Conservation (phyloP, 202 grass and related monocot genomes). For the Schoenoplectus triqueter region DNA sequence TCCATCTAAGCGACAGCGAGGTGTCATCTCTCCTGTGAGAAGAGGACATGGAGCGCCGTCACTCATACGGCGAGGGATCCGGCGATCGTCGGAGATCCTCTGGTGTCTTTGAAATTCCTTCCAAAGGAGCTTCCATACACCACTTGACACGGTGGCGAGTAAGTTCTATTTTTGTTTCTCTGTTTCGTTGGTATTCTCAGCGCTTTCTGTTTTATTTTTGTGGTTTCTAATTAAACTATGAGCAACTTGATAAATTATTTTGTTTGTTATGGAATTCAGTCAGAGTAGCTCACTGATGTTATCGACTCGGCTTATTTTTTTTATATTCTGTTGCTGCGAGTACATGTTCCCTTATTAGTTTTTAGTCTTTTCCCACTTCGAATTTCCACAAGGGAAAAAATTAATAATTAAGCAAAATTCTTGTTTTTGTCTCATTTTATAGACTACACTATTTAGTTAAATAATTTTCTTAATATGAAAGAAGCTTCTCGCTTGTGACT, state of each 20-base stretch:
- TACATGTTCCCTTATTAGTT: neutral
- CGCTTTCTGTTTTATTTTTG: neutral
- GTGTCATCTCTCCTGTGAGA: constrained; percentile 60
- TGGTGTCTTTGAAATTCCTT: constrained; percentile 69
- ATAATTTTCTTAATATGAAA: neutral
- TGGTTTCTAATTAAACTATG: neutral
- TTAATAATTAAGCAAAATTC: neutral
- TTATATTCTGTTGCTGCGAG: neutral
- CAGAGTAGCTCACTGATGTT: neutral
- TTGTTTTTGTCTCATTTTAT: neutral
- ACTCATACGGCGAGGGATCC: constrained; percentile 21
- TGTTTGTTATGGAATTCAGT: constrained; percentile 1
- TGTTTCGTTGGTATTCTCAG: neutral
- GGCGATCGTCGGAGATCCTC: constrained; percentile 2
- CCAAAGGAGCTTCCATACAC: constrained; percentile 66
- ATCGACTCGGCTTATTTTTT: neutral
- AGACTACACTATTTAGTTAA: neutral
- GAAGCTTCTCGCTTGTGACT: neutral
- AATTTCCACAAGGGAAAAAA: neutral
- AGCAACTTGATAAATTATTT: neutral
- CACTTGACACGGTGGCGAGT: constrained; percentile 80
- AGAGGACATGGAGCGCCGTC: constrained; percentile 25
- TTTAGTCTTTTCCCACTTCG: neutral
- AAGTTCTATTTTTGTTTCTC: constrained; percentile 7
- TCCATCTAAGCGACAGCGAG: neutral